Conservation (phyloP, 164 flowering plant genomes). For the Magnolia officinalis region DNA sequence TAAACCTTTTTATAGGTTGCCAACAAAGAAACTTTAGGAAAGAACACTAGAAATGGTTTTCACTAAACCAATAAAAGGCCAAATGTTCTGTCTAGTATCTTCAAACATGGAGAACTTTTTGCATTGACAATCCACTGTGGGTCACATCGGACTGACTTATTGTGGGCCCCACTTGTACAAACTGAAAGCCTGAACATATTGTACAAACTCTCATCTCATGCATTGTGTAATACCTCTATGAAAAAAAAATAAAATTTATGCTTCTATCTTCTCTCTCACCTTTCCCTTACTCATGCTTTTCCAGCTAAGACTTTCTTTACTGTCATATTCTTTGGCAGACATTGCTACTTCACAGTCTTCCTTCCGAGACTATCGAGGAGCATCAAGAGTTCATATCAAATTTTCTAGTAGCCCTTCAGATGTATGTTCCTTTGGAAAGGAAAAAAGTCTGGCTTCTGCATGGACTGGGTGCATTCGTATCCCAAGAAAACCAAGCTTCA, state of each 20-base stretch:
- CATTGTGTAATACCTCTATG: no score
- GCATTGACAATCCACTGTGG: no score
- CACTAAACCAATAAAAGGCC: no score
- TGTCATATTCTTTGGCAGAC: constrained; percentile 32
- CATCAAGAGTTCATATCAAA: constrained; percentile 29
- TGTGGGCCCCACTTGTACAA: no score
- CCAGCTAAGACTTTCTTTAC: background rate
- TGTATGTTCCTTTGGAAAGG: constrained; percentile 27
- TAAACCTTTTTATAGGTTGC: no score
- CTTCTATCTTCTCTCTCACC: background rate
- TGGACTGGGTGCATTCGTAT: constrained; percentile 32
- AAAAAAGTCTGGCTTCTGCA: constrained; percentile 23
- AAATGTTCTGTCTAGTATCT: no score
- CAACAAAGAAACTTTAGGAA: no score
- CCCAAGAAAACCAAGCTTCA: constrained; percentile 22
- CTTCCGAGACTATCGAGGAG: constrained; percentile 33
- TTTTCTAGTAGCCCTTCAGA: constrained; percentile 22
- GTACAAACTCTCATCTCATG: no score
- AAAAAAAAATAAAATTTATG: background rate
- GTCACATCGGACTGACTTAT: no score
- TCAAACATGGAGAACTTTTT: no score
- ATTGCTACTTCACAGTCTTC: constrained; percentile 53
- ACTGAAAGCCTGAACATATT: no score
- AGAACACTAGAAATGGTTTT: no score
- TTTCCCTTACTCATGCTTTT: background rate